Evolutionary conservation across 305 asterid genomes (phyloP).

Genomic region (Fraxinus sp.): DNA sequence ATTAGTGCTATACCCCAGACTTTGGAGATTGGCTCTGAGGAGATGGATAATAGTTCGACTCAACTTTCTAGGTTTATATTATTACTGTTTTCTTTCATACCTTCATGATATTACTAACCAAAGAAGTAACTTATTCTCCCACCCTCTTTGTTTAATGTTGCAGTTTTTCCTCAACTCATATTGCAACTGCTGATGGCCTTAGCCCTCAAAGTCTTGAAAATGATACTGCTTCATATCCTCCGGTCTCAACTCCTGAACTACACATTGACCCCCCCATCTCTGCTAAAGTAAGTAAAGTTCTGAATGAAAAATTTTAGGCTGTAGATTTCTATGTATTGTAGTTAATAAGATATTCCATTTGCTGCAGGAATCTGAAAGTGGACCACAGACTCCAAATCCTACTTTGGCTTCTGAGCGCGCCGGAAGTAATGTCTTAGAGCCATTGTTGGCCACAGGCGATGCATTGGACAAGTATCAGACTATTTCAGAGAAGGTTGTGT

Average conservation of each 20-base stretch:
- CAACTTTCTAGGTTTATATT: conserved; percentile 62
- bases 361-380: conserved; percentile 60
- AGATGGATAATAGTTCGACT: conserved; percentile 49
- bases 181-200: conserved; percentile 55
- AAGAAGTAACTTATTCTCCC: neutral
- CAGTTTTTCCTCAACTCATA: conserved; percentile 63
- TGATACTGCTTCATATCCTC: conserved; percentile 54
- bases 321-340: conserved; percentile 9
- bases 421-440: conserved; percentile 58
- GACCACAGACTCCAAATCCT: conserved; percentile 51
- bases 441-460: conserved; percentile 80
- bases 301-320: conserved; percentile 1
- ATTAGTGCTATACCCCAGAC: conserved; percentile 55
- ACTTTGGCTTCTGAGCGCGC: conserved; percentile 59
- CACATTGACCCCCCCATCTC: conserved; percentile 50
- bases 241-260: conserved; percentile 53
- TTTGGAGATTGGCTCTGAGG: conserved; percentile 63
- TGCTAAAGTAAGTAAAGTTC: conserved; percentile 55
- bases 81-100: neutral
- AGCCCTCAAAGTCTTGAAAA: conserved; percentile 51
- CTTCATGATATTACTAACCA: neutral
- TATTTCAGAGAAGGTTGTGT: conserved; percentile 81
- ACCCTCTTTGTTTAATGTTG: conserved; percentile 15
- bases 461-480: conserved; percentile 85
- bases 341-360: neutral